Evolutionary conservation across 805 yeast species (phyloP).

Genomic region (Lipomyces japonicus): DNA sequence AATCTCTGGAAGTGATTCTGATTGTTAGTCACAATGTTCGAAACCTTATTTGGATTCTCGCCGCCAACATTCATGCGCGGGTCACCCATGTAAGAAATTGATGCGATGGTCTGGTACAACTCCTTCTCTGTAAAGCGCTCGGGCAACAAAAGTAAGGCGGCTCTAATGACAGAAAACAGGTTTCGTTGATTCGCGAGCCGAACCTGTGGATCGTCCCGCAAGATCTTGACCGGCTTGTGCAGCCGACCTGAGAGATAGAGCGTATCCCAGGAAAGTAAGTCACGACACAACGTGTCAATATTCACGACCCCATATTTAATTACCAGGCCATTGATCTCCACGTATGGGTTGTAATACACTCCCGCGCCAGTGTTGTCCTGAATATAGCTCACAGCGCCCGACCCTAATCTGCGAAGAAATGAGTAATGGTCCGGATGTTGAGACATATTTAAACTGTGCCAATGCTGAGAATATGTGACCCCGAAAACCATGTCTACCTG

Average conservation of each 20-base stretch:
- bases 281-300: constrained; percentile 55
- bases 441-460: constrained; percentile 70
- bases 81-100: constrained; percentile 84
- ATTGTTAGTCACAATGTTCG: constrained; percentile 80
- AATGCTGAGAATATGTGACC: constrained; percentile 66
- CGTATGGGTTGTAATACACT: constrained; percentile 89
- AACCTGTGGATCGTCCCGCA: constrained; percentile 61
- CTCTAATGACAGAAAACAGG: constrained; percentile 68
- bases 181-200: constrained; percentile 71
- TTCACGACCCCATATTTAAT: constrained; percentile 88
- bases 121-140: constrained; percentile 54
- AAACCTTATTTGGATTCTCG: constrained; percentile 85
- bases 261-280: constrained; percentile 78
- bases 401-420: constrained; percentile 55
- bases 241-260: constrained; percentile 87
- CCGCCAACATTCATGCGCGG: constrained; percentile 74
- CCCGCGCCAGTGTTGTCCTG: constrained; percentile 75
- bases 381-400: constrained; percentile 52
- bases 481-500: constrained; percentile 86
- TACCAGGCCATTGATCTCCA: constrained; percentile 53
- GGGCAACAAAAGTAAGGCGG: constrained; percentile 57
- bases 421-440: constrained; percentile 79
- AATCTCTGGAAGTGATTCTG: constrained; percentile 61
- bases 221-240: constrained; percentile 85
- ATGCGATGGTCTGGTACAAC: constrained; percentile 72